Evolutionary conservation across 2,329 filamentous ascomycete genomes (phyloP), one percentile per base, ranked within the genome.

Genomic region (Fusarium beomiforme): DNA sequence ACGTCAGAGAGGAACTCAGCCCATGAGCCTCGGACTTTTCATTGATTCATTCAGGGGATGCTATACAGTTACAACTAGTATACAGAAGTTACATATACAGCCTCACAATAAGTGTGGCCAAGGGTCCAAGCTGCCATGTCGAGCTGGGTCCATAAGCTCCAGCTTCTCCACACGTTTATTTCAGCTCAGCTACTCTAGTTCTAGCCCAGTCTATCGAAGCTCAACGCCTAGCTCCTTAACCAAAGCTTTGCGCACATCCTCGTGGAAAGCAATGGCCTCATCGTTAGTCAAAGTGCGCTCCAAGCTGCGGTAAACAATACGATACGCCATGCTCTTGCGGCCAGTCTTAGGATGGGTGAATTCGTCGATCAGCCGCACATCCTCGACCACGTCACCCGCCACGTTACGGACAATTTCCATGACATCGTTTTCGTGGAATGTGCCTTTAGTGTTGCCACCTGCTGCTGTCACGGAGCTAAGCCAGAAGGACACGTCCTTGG

Each of bases 401-500:
- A 95, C 86, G 73, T 91, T 91, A 72, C 96, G 90, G 21, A 98
- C 93, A 61, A 98, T 88, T 82, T 98, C 96, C 95, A 98, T 98
- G 55, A 98, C 86, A 81, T 99, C 96, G 82, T 98, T 98, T 80
- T 97, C 95, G 80, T 98, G 95, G 78, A 97, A 94, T 74, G 78
- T 63, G 74, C 80, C 75, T 80, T 84, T 63, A 76, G 81, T 77
- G 57, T 83, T 85, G 31, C 86, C 86, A 16, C 83, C 86, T 6
- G 82, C 86, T 24, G 84, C 81, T 4, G 85, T 83, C 81, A 84
- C 71, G 31, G 76, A 76, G 59, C 64, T 69, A 21, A 98, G 83
- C 96, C 96, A 99, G 81, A 99, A 99, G 1, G 95, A 93, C 14
- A 98, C 92, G 79, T 99, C 96, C 82, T 95, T 95, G 79, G 92